Evolutionary conservation across 2,329 filamentous ascomycete species (phyloP), one percentile per base, ranked within the genome.

Genomic region (Cladosporium sp.): DNA sequence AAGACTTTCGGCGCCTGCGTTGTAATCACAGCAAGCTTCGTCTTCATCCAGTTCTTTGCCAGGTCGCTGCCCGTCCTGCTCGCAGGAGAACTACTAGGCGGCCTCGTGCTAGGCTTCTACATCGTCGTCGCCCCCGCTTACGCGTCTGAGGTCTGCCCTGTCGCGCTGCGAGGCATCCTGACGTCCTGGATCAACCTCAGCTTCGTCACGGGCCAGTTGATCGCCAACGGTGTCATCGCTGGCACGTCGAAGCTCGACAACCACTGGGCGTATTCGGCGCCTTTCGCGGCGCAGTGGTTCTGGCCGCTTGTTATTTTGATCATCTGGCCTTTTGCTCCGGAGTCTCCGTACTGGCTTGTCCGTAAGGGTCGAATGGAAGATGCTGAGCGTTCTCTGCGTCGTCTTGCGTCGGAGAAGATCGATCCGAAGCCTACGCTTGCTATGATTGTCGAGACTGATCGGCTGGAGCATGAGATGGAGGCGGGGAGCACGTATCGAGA

Each of bases 11-110:
- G 59, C 0, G 59, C 54, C 5, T 66, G 65, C 38, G 60, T 66
- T 6, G 52, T 66, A 28, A 33, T 65, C 2, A 79, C 77, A 2
- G 73, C 74, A 10, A 72, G 68, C 1, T 76, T 83, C 38, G 75
- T 84, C 53, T 84, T 83, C 63, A 76, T 84, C 52, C 80, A 83
- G 57, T 83, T 84, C 70, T 84, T 83, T 59, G 79, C 80, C 10
- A 74, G 76, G 2, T 78, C 76, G 1, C 71, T 83, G 10, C 61
- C 73, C 7, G 75, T 78, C 10, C 70, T 85, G 2, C 74, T 83
- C n/a, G 78, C 78, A 2, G 79, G 81, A 28, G 80, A 85, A 70
- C 69, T 86, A 2, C 70, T 85, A 0, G 77, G 78, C 19, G 82
- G 83, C 1, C 70, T 84, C 6, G 77, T 84, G 0, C 72, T 82